Evolutionary conservation across 768 basidiomycete species (phyloP).

Genomic region (Hericium erinaceus): DNA sequence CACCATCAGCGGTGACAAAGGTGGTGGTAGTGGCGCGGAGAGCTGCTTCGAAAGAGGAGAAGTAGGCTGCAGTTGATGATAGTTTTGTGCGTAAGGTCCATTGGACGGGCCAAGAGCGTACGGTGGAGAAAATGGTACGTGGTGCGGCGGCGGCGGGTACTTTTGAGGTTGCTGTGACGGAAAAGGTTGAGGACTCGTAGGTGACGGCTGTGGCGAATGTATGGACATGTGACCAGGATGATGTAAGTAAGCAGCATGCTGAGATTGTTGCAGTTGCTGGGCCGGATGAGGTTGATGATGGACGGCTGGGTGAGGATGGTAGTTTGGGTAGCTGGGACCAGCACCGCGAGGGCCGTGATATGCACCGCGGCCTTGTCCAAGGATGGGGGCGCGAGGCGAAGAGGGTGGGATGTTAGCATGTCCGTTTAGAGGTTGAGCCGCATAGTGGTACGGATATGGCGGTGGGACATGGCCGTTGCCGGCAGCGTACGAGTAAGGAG

Average conservation of each 20-base stretch:
- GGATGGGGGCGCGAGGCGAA: constrained; percentile 27
- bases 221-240: constrained; percentile 16
- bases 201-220: constrained; percentile 19
- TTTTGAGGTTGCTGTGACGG: constrained; percentile 20
- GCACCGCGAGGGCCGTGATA: constrained; percentile 25
- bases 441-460: constrained; percentile 23
- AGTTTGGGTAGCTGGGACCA: constrained; percentile 29
- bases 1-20: constrained; percentile 7
- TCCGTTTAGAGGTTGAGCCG: constrained; percentile 31
- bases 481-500: constrained; percentile 16
- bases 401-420: constrained; percentile 28
- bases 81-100: constrained; percentile 30
- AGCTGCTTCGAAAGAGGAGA: constrained; percentile 61
- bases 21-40: constrained; percentile 34
- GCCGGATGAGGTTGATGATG: constrained; percentile 30
- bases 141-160: constrained; percentile 15
- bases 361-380: constrained; percentile 25
- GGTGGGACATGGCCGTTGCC: constrained; percentile 13
- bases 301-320: constrained; percentile 26
- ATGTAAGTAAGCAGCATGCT: constrained; percentile 15
- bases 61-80: constrained; percentile 37
- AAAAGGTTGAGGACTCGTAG: constrained; percentile 19
- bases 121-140: constrained; percentile 21
- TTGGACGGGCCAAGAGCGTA: constrained; percentile 18
- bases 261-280: constrained; percentile 24